Conservation (phyloP, 2,329 filamentous ascomycete species). For the Diaporthe vexans region DNA sequence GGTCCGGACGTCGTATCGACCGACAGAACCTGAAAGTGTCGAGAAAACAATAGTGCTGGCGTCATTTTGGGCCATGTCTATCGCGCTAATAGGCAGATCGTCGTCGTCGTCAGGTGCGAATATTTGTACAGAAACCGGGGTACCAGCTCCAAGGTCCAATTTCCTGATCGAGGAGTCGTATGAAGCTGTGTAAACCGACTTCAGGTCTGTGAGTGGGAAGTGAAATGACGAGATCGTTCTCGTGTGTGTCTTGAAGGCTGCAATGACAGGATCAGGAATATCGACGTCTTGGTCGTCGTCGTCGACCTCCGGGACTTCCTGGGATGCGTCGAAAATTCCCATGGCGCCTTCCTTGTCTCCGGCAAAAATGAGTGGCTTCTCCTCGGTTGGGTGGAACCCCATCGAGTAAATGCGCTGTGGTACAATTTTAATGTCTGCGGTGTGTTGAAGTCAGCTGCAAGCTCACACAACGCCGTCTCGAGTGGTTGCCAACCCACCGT, state of each 20-base stretch:
- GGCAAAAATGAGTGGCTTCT: slow-evolving; percentile 91
- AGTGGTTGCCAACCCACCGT: slow-evolving; percentile 64
- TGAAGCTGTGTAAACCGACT: slow-evolving; percentile 85
- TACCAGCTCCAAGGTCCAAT: slow-evolving; percentile 83
- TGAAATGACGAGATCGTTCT: slow-evolving; percentile 90
- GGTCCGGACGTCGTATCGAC: slow-evolving; percentile 82
- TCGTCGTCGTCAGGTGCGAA: slow-evolving; percentile 82
- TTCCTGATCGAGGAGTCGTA: slow-evolving; percentile 95
- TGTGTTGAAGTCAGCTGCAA: slow-evolving; percentile 4
- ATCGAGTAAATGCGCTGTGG: slow-evolving; percentile 90
- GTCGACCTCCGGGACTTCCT: slow-evolving; percentile 67
- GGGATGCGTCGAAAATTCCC: slow-evolving; percentile 91
- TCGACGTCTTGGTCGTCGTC: slow-evolving; percentile 79
- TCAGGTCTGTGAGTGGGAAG: slow-evolving; percentile 80
- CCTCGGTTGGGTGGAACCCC: slow-evolving; percentile 86
- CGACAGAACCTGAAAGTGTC: slow-evolving; percentile 84
- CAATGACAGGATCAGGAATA: slow-evolving; percentile 81
- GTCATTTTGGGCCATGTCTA: slow-evolving; percentile 82
- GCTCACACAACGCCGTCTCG: background rate
- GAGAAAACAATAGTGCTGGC: slow-evolving; percentile 87
- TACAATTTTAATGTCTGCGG: slow-evolving; percentile 86
- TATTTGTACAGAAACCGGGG: slow-evolving; percentile 77
- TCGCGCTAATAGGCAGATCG: slow-evolving; percentile 85
- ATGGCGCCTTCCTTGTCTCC: slow-evolving; percentile 94
- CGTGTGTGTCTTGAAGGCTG: slow-evolving; percentile 90